A percentile compares a stretch with the other conserved stretches of the same genome.
These are phyloP conservation scores for Amanita rimosa DNA, from an alignment of 768 basidiomycete species.

Conservation along the genomic window DNA sequence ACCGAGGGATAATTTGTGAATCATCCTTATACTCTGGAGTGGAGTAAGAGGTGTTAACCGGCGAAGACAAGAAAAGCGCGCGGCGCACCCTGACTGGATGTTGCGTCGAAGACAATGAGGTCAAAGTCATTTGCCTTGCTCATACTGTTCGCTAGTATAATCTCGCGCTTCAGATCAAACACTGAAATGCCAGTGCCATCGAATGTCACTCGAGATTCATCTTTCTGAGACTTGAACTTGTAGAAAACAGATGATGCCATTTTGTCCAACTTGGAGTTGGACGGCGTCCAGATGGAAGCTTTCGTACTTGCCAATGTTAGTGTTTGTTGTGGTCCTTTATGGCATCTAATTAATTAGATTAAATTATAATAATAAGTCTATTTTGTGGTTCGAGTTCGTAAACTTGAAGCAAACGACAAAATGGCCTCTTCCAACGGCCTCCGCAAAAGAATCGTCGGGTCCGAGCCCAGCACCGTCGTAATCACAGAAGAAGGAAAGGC, in stretches of 20 bases:
- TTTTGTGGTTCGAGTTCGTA: neutral
- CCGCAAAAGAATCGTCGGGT: slow-evolving; percentile 8
- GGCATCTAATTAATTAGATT: too few relatives aligned
- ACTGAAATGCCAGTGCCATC: slow-evolving; percentile 98
- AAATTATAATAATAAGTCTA: too few relatives aligned
- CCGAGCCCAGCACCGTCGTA: slow-evolving; percentile 17
- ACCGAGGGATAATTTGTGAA: slow-evolving; percentile 82
- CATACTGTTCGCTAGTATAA: slow-evolving; percentile 92
- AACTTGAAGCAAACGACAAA: neutral
- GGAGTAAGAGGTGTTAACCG: neutral
- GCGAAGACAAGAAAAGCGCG: neutral
- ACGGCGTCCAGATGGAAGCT: neutral
- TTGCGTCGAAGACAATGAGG: slow-evolving; percentile 73
- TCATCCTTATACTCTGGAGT: slow-evolving; percentile 83
- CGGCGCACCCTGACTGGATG: slow-evolving; percentile 77
- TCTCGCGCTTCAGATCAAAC: slow-evolving; percentile 98
- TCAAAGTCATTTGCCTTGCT: slow-evolving; percentile 98
- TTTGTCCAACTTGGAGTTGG: too few relatives aligned
- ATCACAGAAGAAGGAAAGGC: slow-evolving; percentile 65
- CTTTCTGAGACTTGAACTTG: slow-evolving; percentile 91
- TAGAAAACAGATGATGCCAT: slow-evolving; percentile 94
- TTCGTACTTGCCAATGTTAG: neutral
- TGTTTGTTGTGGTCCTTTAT: neutral
- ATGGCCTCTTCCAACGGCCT: slow-evolving; percentile 3
- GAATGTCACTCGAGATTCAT: slow-evolving; percentile 93